These are phyloP conservation scores for Zostera marina DNA, from an alignment of 116 monocot species.

Conservation along the genomic window DNA sequence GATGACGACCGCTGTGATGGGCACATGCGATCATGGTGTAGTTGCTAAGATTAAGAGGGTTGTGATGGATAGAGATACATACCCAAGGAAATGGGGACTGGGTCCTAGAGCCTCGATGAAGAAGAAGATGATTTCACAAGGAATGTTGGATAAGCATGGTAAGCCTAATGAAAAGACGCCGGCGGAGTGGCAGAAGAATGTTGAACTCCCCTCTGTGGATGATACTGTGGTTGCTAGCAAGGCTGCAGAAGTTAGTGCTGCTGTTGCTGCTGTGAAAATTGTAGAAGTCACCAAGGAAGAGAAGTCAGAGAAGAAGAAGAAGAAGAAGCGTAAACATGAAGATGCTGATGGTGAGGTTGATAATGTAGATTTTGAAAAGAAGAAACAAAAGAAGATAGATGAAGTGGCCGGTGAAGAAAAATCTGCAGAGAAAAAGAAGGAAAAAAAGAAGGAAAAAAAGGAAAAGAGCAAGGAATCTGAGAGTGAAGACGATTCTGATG, in stretches of 20 bases:
- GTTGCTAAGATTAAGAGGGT: slow-evolving; percentile 88
- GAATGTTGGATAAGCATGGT: slow-evolving; percentile 77
- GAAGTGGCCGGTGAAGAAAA: slow-evolving; percentile 12
- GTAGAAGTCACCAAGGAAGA: slow-evolving; percentile 13
- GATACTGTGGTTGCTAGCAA: slow-evolving; percentile 43
- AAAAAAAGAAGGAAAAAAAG: slow-evolving; percentile 21
- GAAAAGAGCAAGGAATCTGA: slow-evolving; percentile 4
- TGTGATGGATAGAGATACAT: slow-evolving; percentile 93
- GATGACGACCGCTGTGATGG: slow-evolving; percentile 96
- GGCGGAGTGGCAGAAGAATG: slow-evolving; percentile 69
- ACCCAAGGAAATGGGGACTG: slow-evolving; percentile 93
- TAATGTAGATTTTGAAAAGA: slow-evolving; percentile 14
- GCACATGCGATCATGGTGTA: slow-evolving; percentile 82
- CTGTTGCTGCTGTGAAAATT: slow-evolving; percentile 5
- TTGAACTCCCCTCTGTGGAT: slow-evolving; percentile 52
- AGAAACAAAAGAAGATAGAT: slow-evolving; percentile 26
- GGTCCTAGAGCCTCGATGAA: slow-evolving; percentile 80
- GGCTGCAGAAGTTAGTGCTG: slow-evolving; percentile 34
- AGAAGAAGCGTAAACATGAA: slow-evolving; percentile 23
- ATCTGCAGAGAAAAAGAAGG: slow-evolving; percentile 24
- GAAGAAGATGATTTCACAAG: slow-evolving; percentile 82
- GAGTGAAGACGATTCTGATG: slow-evolving; percentile 8
- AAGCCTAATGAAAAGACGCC: slow-evolving; percentile 94
- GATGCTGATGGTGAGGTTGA: slow-evolving; percentile 13
- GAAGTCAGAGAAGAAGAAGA: slow-evolving; percentile 40